Base-by-base conservation (phyloP, 805 yeast species). In the Yarrowia hollandica region DNA sequence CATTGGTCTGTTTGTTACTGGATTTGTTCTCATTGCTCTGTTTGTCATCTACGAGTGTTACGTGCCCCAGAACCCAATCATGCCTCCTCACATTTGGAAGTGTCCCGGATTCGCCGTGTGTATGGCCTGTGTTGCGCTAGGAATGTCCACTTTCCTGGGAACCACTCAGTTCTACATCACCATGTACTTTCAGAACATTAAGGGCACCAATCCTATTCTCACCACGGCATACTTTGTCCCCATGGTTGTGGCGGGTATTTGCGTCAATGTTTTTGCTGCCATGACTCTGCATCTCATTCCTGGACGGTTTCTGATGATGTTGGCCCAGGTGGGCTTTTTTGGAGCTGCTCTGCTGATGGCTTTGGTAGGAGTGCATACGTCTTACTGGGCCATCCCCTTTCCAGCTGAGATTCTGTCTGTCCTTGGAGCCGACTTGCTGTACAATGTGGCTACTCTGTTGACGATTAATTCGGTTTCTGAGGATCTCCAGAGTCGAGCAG, bases 361-460 rank as follows among this genome's bases (percentile, higher is more conserved):
- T 1, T 74, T 80, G 1, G 67, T 72, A 61, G 63, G 71, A 2
- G 68, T 70, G 0, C 63, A 71, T 34, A 63, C 75, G 18, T 67
- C 68, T 31, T 79, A 76, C 63, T 79, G 79, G 71, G 66, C 75
- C 5, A 77, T 79, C 16, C 79, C 81, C 18, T 77, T 79, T 59
- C 77, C 78, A 67, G 73, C 79, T 0, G 71, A 74, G 52, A 64
- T 71, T n/a, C 63, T 75, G 18, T 66, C 73, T 0, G 80, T 77
- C 26, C 39, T 79, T 19, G 82, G 82, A 0, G 81, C 81, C 0
- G 82, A 79, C 64, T 62, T 79, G 6, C 66, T 75, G 10, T 79
- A 75, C 62, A 79, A 79, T 62, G 78, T 79, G 8, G 72, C 74
- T 22, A 79, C 76, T 59, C 67, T 79, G 65, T 72, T 75, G 31